phyloP scores from a whole-genome alignment of 1,284 basidiomycete species.

The Naganishia liquefaciens region DNA sequence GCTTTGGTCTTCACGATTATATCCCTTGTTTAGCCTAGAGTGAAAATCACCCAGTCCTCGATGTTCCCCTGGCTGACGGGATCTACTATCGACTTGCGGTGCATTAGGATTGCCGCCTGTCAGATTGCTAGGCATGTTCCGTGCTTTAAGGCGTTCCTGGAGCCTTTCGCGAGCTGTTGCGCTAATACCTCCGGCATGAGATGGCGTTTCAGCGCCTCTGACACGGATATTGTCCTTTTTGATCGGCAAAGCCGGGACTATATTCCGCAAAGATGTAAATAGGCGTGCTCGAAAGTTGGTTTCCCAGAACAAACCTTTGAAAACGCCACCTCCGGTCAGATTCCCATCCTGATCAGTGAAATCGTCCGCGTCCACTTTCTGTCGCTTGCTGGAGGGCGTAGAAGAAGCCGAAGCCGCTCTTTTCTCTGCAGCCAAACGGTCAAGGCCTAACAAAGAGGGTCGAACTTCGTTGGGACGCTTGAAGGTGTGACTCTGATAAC shows the following conservation, averaged over 20 bases:
- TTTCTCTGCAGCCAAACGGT: conserved; percentile 83
- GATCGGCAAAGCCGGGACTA: conserved; percentile 69
- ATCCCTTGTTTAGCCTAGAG: conserved; percentile 46
- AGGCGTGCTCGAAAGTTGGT: neutral
- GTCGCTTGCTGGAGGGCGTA: conserved; percentile 60
- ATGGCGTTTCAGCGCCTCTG: conserved; percentile 84
- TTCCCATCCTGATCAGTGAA: conserved; percentile 20
- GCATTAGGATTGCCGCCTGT: conserved; percentile 18
- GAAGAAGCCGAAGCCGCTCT: conserved; percentile 55
- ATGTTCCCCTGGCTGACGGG: conserved; percentile 22
- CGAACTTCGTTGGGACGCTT: conserved; percentile 70
- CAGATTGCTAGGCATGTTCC: conserved; percentile 58
- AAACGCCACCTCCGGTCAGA: conserved; percentile 59
- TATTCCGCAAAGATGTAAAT: neutral
- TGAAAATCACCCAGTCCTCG: conserved; percentile 53
- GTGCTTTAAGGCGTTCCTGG: conserved; percentile 70
- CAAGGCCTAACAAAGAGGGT: conserved; percentile 77
- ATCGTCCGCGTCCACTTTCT: conserved; percentile 57
- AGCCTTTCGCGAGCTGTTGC: conserved; percentile 69
- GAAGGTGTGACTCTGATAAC: conserved; percentile 69
- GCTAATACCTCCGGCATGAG: conserved; percentile 85
- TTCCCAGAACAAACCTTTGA: conserved; percentile 67
- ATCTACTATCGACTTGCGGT: conserved; percentile 18
- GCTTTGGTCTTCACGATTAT: conserved; percentile 36
- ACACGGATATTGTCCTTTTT: conserved; percentile 66